These are phyloP conservation scores for Fusarium hainanense DNA, from an alignment of 2,329 filamentous ascomycete species.

Conservation along the genomic window DNA sequence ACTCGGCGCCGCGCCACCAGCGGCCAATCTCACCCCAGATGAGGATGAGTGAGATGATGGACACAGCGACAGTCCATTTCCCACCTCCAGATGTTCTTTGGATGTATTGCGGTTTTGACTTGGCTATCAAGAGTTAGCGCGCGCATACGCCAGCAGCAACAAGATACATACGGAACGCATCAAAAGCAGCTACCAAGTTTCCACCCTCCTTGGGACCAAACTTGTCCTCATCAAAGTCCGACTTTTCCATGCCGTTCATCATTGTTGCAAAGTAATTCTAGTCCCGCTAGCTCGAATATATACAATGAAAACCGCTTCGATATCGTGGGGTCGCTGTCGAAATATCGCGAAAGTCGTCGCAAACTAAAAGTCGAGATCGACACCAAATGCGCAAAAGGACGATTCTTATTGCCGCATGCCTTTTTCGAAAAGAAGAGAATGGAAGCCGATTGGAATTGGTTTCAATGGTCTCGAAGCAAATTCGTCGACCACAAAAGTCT, in stretches of 20 bases:
- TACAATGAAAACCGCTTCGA: constrained; percentile 13
- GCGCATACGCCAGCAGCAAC: not conserved
- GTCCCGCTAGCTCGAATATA: constrained; percentile 29
- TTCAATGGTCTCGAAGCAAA: constrained; percentile 12
- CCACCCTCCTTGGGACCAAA: constrained; percentile 76
- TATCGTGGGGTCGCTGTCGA: constrained; percentile 3
- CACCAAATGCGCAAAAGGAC: constrained; percentile 33
- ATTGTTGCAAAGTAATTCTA: constrained; percentile 21
- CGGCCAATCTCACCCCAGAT: constrained; percentile 79
- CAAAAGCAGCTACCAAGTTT: constrained; percentile 83
- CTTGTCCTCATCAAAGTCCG: constrained; percentile 75
- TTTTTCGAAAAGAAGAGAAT: constrained; percentile 17
- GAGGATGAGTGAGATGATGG: constrained; percentile 78
- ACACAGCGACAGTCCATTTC: constrained; percentile 90
- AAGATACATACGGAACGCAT: constrained; percentile 85
- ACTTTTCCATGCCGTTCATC: constrained; percentile 85
- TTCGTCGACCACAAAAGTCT: constrained; percentile 15
- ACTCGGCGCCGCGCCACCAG: constrained; percentile 87
- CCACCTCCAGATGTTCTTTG: constrained; percentile 86
- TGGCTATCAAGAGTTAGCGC: constrained; percentile 68
- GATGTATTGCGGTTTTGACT: constrained; percentile 94
- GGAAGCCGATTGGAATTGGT: constrained; percentile 26
- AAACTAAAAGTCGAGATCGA: constrained; percentile 28
- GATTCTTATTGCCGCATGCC: constrained; percentile 41
- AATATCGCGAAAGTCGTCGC: constrained; percentile 29